Evolutionary conservation across 2,329 filamentous ascomycete species (phyloP).

Genomic region (Aspergillus sclerotialis): DNA sequence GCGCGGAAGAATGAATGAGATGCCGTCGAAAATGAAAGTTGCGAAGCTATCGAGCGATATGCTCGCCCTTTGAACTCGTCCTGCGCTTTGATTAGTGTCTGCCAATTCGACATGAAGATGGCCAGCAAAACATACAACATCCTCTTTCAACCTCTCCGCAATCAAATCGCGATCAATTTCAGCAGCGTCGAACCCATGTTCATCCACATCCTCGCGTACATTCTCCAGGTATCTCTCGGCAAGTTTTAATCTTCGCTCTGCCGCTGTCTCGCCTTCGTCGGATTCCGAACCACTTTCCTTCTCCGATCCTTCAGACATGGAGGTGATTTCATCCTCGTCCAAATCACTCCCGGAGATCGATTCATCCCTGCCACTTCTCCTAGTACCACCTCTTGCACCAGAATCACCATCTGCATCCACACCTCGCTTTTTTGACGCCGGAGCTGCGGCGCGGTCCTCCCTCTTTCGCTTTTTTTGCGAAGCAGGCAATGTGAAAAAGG

Average conservation of each 20-base stretch:
- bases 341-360: slow-evolving; percentile 83
- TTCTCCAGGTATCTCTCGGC: slow-evolving; percentile 92
- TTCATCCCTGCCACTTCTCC: slow-evolving; percentile 54
- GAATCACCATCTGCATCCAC: slow-evolving; percentile 27
- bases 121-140: slow-evolving; percentile 52
- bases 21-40: slow-evolving; percentile 63
- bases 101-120: not conserved
- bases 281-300: slow-evolving; percentile 58
- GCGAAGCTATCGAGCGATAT: slow-evolving; percentile 70
- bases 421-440: slow-evolving; percentile 40
- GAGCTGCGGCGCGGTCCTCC: slow-evolving; percentile 37
- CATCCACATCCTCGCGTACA: slow-evolving; percentile 73
- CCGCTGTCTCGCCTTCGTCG: slow-evolving; percentile 74
- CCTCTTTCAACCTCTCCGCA: slow-evolving; percentile 81
- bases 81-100: slow-evolving; percentile 19
- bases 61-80: slow-evolving; percentile 85
- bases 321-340: slow-evolving; percentile 55
- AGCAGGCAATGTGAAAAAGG: slow-evolving; percentile 86
- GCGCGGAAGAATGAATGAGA: slow-evolving; percentile 68
- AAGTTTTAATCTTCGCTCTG: slow-evolving; percentile 75
- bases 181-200: slow-evolving; percentile 83
- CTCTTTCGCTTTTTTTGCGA: slow-evolving; percentile 89
- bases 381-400: slow-evolving; percentile 33
- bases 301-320: slow-evolving; percentile 41
- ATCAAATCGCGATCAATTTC: slow-evolving; percentile 91